Evolutionary conservation across 1,284 basidiomycete species (phyloP).

Genomic region (Trichosporon ovoides): DNA sequence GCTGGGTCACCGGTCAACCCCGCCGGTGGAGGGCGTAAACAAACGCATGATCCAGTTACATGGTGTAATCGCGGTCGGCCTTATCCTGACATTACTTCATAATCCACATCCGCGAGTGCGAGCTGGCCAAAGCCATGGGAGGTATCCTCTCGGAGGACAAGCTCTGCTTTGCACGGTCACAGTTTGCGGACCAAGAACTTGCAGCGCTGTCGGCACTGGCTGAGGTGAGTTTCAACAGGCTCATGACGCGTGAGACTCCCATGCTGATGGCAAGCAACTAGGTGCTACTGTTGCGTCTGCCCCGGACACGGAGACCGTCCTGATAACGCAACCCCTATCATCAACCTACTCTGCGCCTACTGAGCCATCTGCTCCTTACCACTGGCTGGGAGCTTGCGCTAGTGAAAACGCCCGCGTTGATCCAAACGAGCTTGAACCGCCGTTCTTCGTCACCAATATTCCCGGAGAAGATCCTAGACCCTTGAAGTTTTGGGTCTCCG

Average conservation of each 20-base stretch:
- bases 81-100: too few species aligned
- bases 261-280: slow-evolving; percentile 7
- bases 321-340: slow-evolving; percentile 8
- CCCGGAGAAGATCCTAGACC: slow-evolving; percentile 20
- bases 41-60: background rate
- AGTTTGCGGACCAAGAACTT: background rate
- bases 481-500: slow-evolving; percentile 32
- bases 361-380: slow-evolving; percentile 25
- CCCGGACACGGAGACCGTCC: background rate
- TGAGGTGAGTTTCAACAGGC: slow-evolving; percentile 11
- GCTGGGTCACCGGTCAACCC: too few species aligned
- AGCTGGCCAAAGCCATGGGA: background rate
- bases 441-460: slow-evolving; percentile 18
- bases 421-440: slow-evolving; percentile 15
- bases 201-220: slow-evolving; percentile 2
- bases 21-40: slow-evolving; percentile 4
- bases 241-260: too few species aligned
- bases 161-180: background rate
- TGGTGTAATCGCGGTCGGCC: background rate
- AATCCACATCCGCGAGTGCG: background rate
- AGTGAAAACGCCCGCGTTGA: slow-evolving; percentile 10
- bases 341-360: background rate
- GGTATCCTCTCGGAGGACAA: slow-evolving; percentile 7
- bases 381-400: slow-evolving; percentile 32
- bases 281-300: background rate